Evolutionary conservation across 148 eudicot species (phyloP).

Genomic region (Spergularia marina): DNA sequence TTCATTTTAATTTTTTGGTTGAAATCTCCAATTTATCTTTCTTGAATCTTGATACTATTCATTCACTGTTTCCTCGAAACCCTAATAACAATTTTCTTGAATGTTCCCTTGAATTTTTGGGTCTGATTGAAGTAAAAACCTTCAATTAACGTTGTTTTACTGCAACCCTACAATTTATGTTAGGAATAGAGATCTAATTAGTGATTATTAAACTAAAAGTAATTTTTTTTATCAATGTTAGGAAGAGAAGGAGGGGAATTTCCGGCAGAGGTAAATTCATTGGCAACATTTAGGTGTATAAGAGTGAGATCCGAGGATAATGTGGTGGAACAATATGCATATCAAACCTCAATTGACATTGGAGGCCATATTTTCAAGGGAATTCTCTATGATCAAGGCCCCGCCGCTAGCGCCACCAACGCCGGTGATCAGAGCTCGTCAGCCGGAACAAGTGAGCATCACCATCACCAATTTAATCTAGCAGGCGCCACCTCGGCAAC

Average conservation of each 20-base stretch:
- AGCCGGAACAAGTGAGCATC: conserved; percentile 34
- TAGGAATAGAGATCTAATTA: background rate
- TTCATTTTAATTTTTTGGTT: background rate
- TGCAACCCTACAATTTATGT: no score
- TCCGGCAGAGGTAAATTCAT: conserved; percentile 55
- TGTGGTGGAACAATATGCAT: conserved; percentile 68
- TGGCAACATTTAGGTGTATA: conserved; percentile 60
- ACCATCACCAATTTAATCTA: conserved; percentile 24
- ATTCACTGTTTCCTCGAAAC: conserved; percentile 22
- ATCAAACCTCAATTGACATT: conserved; percentile 63
- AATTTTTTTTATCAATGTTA: background rate
- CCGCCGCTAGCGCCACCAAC: background rate
- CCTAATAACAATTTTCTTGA: conserved; percentile 14
- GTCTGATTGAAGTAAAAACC: no score
- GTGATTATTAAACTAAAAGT: background rate
- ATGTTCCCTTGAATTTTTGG: background rate
- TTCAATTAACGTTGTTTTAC: no score
- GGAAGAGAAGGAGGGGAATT: conserved; percentile 45
- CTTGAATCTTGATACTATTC: background rate
- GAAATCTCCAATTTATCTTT: background rate
- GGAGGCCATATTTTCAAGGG: conserved; percentile 83
- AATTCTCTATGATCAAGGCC: conserved; percentile 77
- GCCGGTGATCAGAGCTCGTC: conserved; percentile 40
- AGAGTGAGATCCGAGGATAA: conserved; percentile 60
- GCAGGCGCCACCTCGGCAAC: conserved; percentile 23